Percentiles rank a stretch among this genome's conserved stretches.
phyloP scores from a whole-genome alignment of 2,329 filamentous ascomycete species.

The Fusarium sp. region DNA sequence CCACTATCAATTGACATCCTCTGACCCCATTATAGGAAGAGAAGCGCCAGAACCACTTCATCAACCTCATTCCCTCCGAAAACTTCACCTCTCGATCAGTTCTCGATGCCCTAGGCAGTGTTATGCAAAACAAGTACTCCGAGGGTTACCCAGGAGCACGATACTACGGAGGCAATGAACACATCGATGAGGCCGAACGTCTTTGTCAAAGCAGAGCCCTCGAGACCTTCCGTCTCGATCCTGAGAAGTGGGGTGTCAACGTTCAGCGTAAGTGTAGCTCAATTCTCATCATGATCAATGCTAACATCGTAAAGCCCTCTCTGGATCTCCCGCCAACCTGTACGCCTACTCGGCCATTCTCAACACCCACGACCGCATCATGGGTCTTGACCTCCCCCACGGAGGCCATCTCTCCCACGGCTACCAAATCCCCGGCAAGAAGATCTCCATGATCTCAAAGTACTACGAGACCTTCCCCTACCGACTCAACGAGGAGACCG shows the following conservation, averaged over 20 bases:
- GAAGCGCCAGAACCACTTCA: constrained; percentile 92
- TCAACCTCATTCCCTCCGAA: constrained; percentile 92
- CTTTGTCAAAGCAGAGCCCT: constrained; percentile 89
- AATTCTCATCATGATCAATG: not conserved
- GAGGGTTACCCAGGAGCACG: constrained; percentile 94
- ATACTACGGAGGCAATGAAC: constrained; percentile 96
- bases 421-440: constrained; percentile 90
- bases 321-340: constrained; percentile 76
- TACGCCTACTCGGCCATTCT: constrained; percentile 95
- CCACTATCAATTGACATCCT: not conserved
- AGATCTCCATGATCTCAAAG: constrained; percentile 95
- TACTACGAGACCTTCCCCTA: constrained; percentile 98
- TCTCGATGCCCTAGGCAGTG: constrained; percentile 86
- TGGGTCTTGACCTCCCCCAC: constrained; percentile 95
- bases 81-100: constrained; percentile 93
- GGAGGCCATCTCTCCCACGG: constrained; percentile 95
- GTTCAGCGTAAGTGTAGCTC: constrained; percentile 75
- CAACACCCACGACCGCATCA: constrained; percentile 89
- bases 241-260: constrained; percentile 93
- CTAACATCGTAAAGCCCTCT: constrained; percentile 68
- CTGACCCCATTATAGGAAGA: constrained; percentile 73
- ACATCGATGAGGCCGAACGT: constrained; percentile 88
- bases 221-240: constrained; percentile 82
- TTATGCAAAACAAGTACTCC: constrained; percentile 98
- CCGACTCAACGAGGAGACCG: constrained; percentile 86